Evolutionary conservation across 495 filamentous ascomycete genomes (phyloP).

Genomic region (Neurospora sp.): DNA sequence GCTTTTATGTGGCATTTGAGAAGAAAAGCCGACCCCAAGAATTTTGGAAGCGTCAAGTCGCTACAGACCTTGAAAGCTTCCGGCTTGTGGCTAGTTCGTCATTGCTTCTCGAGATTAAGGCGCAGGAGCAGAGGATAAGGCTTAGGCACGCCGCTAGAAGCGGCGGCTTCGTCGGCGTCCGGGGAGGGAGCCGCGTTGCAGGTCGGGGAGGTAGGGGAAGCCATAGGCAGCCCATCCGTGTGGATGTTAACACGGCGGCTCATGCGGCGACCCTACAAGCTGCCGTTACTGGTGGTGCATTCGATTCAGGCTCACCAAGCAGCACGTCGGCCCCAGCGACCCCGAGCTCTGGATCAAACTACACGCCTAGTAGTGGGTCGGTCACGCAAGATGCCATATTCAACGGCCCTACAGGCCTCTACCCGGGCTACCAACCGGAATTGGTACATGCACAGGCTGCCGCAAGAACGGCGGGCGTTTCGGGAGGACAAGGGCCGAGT

Average conservation of each 20-base stretch:
- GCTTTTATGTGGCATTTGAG: constrained; percentile 17
- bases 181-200: background rate
- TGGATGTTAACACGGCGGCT: background rate
- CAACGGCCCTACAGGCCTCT: background rate
- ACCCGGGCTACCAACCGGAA: background rate
- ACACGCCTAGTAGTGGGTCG: background rate
- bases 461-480: background rate
- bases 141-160: background rate
- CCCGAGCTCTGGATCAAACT: background rate
- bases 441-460: background rate
- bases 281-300: background rate
- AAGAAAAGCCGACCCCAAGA: background rate
- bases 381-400: background rate
- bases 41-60: constrained; percentile 2
- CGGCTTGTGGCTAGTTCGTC: constrained; percentile 29
- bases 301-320: background rate
- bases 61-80: constrained; percentile 26
- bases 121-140: background rate
- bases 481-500: background rate
- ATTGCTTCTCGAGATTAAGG: constrained; percentile 24
- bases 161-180: background rate
- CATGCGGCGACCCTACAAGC: background rate
- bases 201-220: background rate
- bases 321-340: background rate
- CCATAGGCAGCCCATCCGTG: background rate